These are phyloP conservation scores for Ogataea pignaliae DNA, from an alignment of 805 yeast genomes.

Conservation along the genomic window DNA sequence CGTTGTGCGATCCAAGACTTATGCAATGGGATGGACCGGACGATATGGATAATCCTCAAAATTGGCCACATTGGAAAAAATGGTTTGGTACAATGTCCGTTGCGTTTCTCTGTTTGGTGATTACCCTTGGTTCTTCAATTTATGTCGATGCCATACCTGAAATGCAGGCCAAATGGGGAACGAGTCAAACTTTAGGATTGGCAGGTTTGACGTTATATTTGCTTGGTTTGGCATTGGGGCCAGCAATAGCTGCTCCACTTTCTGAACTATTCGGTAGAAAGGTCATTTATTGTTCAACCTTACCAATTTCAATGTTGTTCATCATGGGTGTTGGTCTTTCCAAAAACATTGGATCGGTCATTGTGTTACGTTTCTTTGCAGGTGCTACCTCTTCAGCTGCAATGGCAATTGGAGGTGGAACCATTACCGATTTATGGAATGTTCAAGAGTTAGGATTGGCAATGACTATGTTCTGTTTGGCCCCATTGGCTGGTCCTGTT, in stretches of 20 bases:
- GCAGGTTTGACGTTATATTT: constrained; percentile 68
- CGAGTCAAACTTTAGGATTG: constrained; percentile 56
- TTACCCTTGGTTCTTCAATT: constrained; percentile 71
- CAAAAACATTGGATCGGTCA: constrained; percentile 51
- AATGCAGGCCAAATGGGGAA: constrained; percentile 42
- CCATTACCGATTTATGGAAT: constrained; percentile 73
- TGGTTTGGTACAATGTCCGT: constrained; percentile 65
- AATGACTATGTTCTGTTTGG: constrained; percentile 72
- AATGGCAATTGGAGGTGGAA: constrained; percentile 80
- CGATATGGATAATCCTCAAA: constrained; percentile 62
- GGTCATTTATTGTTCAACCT: constrained; percentile 51
- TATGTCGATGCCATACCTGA: constrained; percentile 63
- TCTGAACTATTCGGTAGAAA: constrained; percentile 69
- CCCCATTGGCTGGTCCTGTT: constrained; percentile 79
- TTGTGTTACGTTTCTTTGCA: constrained; percentile 68
- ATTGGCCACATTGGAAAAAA: constrained; percentile 61
- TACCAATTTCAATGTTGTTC: constrained; percentile 66
- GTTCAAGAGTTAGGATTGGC: constrained; percentile 64
- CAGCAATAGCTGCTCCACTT: constrained; percentile 66
- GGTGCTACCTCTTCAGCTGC: constrained; percentile 81
- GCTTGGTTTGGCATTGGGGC: constrained; percentile 68
- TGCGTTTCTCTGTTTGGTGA: constrained; percentile 61
- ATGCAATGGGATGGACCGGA: constrained; percentile 59
- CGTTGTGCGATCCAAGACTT: constrained; percentile 34
- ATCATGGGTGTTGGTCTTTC: constrained; percentile 72